Evolutionary conservation across 2,329 filamentous ascomycete genomes (phyloP), one percentile per base, ranked within the genome.

Genomic region (Eurotiales sp.): DNA sequence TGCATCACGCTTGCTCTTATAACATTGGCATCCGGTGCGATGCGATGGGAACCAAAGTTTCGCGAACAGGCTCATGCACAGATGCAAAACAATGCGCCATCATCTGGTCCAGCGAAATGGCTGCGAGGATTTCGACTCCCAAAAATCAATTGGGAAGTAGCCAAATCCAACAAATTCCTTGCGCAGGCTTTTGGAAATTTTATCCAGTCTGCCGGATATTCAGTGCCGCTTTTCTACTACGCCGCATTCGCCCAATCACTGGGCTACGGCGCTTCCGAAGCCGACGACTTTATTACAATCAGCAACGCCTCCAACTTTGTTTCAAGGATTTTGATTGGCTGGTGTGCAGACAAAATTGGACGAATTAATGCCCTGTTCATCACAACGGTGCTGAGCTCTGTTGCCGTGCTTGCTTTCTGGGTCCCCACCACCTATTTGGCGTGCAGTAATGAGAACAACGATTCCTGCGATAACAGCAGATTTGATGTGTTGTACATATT

Each of bases 301-400:
- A 70, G 65, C 25, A 73, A 73, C 44, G 69, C 68, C 0, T 64
- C 68, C 5, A 72, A 71, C 51, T 67, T 67, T 3, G 52, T 67
- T 5, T 68, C 67, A 2, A 68, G 68, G 47, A 64, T 73, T 4
- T 56, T 61, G 1, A 67, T 72, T 49, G 70, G 71, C 1, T 62
- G 64, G 39, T 52, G 64, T 2, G 68, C 70, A 5, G 71, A 72
- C 50, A 57, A 62, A 2, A 59, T 70, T 34, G 70, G 71, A 12
- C 54, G 70, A 32, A 59, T 72, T 15, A 73, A 74, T 53, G 66
- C 67, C 1, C 55, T 73, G 1, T 61, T 72, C 3, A 42, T 70
- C 32, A 61, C 57, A 11, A 66, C 58, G 0, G 46, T 65, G 4
- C 52, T 65, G 15, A 62, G 64, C 7, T 55, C 64, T 1, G 55